Conservation (phyloP, 2,329 filamentous ascomycete genomes). For the Stylonectria norvegica region DNA sequence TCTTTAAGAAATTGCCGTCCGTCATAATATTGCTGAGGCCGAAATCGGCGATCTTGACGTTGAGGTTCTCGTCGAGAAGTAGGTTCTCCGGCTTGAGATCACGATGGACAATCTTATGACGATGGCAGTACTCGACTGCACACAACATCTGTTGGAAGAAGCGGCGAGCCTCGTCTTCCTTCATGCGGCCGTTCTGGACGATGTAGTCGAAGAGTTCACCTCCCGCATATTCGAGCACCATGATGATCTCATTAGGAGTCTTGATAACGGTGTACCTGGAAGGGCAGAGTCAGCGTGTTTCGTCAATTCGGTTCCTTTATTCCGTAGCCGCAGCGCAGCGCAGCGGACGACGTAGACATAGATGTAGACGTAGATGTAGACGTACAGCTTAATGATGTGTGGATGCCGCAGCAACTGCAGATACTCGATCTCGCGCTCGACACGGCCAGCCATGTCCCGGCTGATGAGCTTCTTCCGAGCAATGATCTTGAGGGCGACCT, state of each 20-base stretch:
- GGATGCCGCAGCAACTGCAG: constrained; percentile 92
- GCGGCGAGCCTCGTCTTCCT: constrained; percentile 86
- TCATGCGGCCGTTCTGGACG: constrained; percentile 87
- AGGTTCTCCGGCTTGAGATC: constrained; percentile 97
- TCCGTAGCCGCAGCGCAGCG: no score
- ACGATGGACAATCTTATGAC: constrained; percentile 97
- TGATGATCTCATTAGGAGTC: constrained; percentile 90
- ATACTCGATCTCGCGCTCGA: constrained; percentile 98
- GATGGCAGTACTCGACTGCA: constrained; percentile 97
- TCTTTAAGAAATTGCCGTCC: constrained; percentile 97
- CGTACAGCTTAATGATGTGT: constrained; percentile 96
- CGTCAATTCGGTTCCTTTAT: no score
- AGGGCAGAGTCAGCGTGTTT: no score
- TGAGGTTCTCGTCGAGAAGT: constrained; percentile 88
- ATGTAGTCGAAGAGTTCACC: constrained; percentile 98
- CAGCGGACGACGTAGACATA: no score
- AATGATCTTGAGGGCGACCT: constrained; percentile 98
- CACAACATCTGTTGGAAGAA: constrained; percentile 99
- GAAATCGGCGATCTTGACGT: constrained; percentile 99
- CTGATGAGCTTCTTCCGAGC: constrained; percentile 93
- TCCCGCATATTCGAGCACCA: constrained; percentile 97
- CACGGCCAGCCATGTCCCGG: constrained; percentile 94
- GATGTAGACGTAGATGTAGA: no score
- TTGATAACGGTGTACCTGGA: constrained; percentile 92
- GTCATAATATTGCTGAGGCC: constrained; percentile 99